Percentiles rank a stretch among this genome's conserved stretches.
Conservation (phyloP, 331 rosid species). For the Quercus tomentella region DNA sequence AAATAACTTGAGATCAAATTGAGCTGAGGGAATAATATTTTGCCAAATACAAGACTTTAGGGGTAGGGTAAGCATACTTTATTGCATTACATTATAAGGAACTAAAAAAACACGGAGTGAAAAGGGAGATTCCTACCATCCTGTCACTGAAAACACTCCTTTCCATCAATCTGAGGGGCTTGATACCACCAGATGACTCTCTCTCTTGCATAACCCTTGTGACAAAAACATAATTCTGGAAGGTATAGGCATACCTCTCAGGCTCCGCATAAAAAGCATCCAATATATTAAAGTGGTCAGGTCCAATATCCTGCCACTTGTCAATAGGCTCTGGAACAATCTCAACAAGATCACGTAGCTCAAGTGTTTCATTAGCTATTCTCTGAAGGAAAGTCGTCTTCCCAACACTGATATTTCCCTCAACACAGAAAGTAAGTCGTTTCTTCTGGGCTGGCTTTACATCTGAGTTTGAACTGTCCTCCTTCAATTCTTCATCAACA, state of each 20-base stretch:
- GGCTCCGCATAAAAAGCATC: conserved; percentile 98
- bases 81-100: background rate
- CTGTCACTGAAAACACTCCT: conserved; percentile 99
- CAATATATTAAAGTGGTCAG: conserved; percentile 91
- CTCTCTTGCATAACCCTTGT: conserved; percentile 98
- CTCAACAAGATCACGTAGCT: conserved; percentile 93
- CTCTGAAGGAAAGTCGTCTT: conserved; percentile 93
- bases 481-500: conserved; percentile 76
- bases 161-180: conserved; percentile 98
- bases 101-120: background rate
- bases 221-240: conserved; percentile 96
- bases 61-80: background rate
- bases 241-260: conserved; percentile 93
- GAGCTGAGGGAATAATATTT: background rate
- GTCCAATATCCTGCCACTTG: conserved; percentile 98
- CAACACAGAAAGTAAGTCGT: conserved; percentile 85
- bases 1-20: background rate
- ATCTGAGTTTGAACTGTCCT: conserved; percentile 47
- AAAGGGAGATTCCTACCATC: conserved; percentile 54
- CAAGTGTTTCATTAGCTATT: conserved; percentile 88
- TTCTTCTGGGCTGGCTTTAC: conserved; percentile 47
- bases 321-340: conserved; percentile 89
- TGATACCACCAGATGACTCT: conserved; percentile 89
- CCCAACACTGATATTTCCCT: conserved; percentile 96
- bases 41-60: background rate